A percentile compares a stretch with the other conserved stretches of the same genome.
Evolutionary conservation across 1,284 basidiomycete genomes (phyloP).

Genomic region (Ustilago nuda): DNA sequence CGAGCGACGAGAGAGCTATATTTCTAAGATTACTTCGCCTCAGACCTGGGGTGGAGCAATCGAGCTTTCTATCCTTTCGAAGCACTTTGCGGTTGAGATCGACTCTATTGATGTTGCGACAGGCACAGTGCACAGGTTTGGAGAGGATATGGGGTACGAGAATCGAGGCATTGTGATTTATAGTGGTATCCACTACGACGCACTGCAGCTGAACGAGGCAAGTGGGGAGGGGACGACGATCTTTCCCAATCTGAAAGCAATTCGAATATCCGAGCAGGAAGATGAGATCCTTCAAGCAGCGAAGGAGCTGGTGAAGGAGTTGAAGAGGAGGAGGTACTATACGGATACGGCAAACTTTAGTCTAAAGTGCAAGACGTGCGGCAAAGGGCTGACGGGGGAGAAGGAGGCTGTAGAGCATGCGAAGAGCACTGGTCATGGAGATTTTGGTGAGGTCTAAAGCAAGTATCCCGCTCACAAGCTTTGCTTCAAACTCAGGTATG

Average conservation of each 20-base stretch:
- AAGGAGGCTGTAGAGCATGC: slow-evolving; percentile 57
- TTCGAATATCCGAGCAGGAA: slow-evolving; percentile 15
- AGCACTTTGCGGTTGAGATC: slow-evolving; percentile 45
- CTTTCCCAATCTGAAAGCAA: slow-evolving; percentile 30
- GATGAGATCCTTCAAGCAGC: slow-evolving; percentile 42
- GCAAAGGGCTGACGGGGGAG: slow-evolving; percentile 43
- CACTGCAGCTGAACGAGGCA: slow-evolving; percentile 29
- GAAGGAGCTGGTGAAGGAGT: slow-evolving; percentile 26
- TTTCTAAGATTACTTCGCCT: slow-evolving; percentile 30
- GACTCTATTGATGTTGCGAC: slow-evolving; percentile 48
- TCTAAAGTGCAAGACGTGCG: slow-evolving; percentile 50
- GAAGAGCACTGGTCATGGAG: slow-evolving; percentile 52
- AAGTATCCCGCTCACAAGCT: neutral
- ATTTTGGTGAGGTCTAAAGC: slow-evolving; percentile 46
- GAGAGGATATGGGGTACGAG: slow-evolving; percentile 41
- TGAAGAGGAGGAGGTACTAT: slow-evolving; percentile 50
- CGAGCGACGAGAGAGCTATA: slow-evolving; percentile 34
- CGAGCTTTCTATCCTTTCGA: slow-evolving; percentile 50
- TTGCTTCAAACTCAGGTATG: neutral
- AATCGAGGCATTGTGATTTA: slow-evolving; percentile 47
- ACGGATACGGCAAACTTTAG: slow-evolving; percentile 56
- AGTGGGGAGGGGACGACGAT: slow-evolving; percentile 33
- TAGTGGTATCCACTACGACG: slow-evolving; percentile 61
- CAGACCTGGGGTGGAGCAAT: slow-evolving; percentile 58
- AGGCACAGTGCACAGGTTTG: slow-evolving; percentile 49